Evolutionary conservation across 306 rosid genomes (phyloP), one percentile per base, ranked within the genome.

Genomic region (Cucurbita pepo): DNA sequence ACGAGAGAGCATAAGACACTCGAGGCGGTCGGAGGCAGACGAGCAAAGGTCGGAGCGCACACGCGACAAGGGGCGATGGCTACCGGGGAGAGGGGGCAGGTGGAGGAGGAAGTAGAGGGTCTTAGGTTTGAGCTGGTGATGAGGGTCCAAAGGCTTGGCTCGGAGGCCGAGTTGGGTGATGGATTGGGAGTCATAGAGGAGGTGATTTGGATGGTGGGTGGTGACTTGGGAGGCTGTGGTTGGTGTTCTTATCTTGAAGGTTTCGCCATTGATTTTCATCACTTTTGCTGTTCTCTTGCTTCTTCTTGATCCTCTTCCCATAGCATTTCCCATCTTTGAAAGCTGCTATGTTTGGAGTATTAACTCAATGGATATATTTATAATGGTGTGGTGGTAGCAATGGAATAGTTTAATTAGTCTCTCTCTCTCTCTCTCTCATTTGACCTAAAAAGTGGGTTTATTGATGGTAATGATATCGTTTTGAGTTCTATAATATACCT

Each of bases 191-290:
- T 89, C 91, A 0, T 89, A 30, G 0, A 92, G 76, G 2, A 84
- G 89, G 44, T 88, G 85, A 16, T 84, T 90, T 0, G 96, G 95
- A 53, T 92, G 69, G 51, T 82, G 82, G 56, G 80, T 89, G 0
- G 86, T 83, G 45, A 89, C 88, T 61, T 90, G 96, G 69, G 72
- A 56, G 11, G 76, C 95, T 75, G 57, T 64, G 15, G 82, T 73
- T 0, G 97, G 97, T 3, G 88, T 83, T 80, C 83, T 83, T 9
- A 86, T 38, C 75, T 89, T 86, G 77, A 89, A 61, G 44, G 86
- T 88, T 74, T 92, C 97, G 0, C 97, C 97, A 21, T 85, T 82
- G 45, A 86, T 79, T 69, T 85, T 92, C 97, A 92, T 88, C 51
- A 92, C 89, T 76, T 92, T 92, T 30, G 88, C 89, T 75, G 73